Base-by-base conservation (phyloP, 768 basidiomycete genomes). In the Nidula microcarpa region DNA sequence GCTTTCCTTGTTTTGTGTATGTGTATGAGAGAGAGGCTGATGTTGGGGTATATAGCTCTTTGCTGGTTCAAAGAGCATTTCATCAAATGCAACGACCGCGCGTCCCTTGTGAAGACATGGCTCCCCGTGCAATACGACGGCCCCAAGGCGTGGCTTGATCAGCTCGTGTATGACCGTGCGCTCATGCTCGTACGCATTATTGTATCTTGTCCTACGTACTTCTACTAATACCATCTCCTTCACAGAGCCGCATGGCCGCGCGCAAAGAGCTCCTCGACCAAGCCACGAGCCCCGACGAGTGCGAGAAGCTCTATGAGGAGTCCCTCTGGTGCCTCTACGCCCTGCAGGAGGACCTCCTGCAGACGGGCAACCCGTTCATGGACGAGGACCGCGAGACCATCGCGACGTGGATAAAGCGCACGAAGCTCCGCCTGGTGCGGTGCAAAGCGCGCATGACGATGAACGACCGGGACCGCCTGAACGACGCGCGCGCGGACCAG, bases 41-140 rank as follows among this genome's bases (percentile, higher is more conserved):
- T 30, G 23, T 30, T 30, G 23, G 23, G 3, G 4, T 30, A 30
- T 53, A 46, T 60, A 92, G 91, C 91, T 5, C 72, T 91, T 36
- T 71, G 83, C 50, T 99, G 94, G 95, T 94, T 97, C 73, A 91
- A 89, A 63, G 85, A 87, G 10, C 88, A 94, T 57, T 99, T 97
- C 67, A 84, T 94, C 62, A 94, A 95, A 65, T 96, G 93, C 63
- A 91, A 91, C 62, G 94, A 96, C 54, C 90, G 95, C 39, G 91
- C 92, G 14, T 86, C 91, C 46, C 68, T 90, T 14, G 88, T 93
- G 43, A 92, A 91, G 80, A 90, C 89, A 0, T 93, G 91, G 90
- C 67, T 93, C 11, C 90, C 91, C 5, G 81, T 81, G 49, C 89
- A 90, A 53, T 90, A 94, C 54, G 82, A 87, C 16, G 91, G 91